Percentiles rank a stretch among this genome's conserved stretches.
Conservation (phyloP, 2,329 filamentous ascomycete genomes). For the Sordariomycetes sp. region DNA sequence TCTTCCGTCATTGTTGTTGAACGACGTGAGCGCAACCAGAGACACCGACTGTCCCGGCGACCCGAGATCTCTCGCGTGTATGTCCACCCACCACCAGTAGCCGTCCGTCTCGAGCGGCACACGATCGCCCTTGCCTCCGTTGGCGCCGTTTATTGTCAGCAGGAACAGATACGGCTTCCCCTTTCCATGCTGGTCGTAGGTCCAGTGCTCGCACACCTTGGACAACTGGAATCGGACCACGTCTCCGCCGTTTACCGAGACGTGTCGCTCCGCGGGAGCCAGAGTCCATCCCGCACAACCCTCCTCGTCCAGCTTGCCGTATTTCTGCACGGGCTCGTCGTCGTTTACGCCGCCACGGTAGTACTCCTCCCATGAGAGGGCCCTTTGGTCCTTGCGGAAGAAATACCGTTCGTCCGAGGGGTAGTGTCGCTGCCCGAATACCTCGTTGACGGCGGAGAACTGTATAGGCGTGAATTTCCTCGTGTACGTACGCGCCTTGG, state of each 20-base stretch:
- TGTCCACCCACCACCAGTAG: conserved; percentile 72
- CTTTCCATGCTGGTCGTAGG: conserved; percentile 53
- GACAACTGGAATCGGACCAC: conserved; percentile 70
- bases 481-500: conserved; percentile 44
- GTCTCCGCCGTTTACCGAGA: conserved; percentile 46
- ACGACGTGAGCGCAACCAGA: conserved; percentile 47
- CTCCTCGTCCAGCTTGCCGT: conserved; percentile 31
- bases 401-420: conserved; percentile 59
- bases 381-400: conserved; percentile 61
- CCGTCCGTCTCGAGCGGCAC: conserved; percentile 69
- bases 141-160: conserved; percentile 52
- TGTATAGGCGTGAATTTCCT: conserved; percentile 55
- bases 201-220: conserved; percentile 75
- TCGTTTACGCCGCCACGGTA: conserved; percentile 39
- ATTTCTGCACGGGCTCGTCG: conserved; percentile 33
- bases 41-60: conserved; percentile 56
- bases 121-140: conserved; percentile 57
- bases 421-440: conserved; percentile 74
- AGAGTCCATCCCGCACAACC: conserved; percentile 49
- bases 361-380: conserved; percentile 73
- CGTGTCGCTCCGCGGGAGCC: conserved; percentile 32
- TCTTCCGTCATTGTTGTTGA: conserved; percentile 34
- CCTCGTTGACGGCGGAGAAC: conserved; percentile 58
- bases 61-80: conserved; percentile 55
- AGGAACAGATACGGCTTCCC: conserved; percentile 57